Evolutionary conservation across 352 stramenopile genomes (phyloP).

Genomic region (Thraustotheca clavata): DNA sequence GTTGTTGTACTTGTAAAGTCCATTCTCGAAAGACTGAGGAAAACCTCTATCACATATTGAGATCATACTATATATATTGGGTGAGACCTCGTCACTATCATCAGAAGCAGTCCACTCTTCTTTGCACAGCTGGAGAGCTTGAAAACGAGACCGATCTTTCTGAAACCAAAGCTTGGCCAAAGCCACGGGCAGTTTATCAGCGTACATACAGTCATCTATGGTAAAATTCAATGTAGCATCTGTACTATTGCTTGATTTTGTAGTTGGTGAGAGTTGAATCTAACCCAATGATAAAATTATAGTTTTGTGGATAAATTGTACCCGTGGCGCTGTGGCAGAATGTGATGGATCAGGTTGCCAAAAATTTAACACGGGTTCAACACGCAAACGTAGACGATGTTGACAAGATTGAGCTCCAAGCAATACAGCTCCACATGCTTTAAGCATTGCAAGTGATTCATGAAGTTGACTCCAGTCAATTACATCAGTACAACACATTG

Average conservation of each 20-base stretch:
- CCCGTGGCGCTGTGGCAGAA: not conserved
- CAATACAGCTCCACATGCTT: not conserved
- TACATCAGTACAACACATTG: not conserved
- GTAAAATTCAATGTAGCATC: not conserved
- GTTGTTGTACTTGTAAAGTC: constrained; percentile 45
- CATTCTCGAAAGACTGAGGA: constrained; percentile 22
- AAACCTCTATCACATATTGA: not conserved
- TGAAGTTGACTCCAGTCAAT: not conserved
- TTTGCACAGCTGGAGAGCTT: not conserved
- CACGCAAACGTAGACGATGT: not conserved
- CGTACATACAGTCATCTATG: constrained; percentile 2
- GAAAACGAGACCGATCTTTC: not conserved
- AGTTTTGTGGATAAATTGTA: too few species aligned
- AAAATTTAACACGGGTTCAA: not conserved
- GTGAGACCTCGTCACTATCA: not conserved
- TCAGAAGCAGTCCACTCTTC: not conserved
- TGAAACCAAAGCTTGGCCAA: constrained; percentile 3
- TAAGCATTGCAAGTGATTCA: not conserved
- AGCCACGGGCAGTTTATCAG: not conserved
- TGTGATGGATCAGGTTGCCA: not conserved
- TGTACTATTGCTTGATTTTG: not conserved
- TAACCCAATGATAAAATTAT: not conserved
- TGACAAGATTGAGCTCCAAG: not conserved
- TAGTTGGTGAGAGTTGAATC: constrained; percentile 2
- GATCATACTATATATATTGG: not conserved